Evolutionary conservation across 495 filamentous ascomycete genomes (phyloP).

Genomic region (Tuber microsphaerosporum): DNA sequence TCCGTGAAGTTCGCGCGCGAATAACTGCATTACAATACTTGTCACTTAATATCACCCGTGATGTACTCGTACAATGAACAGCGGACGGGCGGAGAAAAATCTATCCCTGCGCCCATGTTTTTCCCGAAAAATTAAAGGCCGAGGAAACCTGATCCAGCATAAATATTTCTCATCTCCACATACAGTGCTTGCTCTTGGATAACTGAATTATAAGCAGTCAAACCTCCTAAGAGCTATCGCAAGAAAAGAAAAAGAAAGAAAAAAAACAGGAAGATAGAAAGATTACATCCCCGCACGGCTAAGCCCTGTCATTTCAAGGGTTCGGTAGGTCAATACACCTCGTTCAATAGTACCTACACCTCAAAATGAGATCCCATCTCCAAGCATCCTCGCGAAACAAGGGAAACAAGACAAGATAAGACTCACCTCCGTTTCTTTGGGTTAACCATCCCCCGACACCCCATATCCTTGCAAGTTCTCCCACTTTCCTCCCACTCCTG

Average conservation of each 20-base stretch:
- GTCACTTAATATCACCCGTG: background rate
- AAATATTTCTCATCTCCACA: background rate
- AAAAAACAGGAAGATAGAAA: background rate
- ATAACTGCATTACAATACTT: no score
- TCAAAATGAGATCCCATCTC: background rate
- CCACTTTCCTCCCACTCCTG: slow-evolving; percentile 15
- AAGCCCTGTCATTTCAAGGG: background rate
- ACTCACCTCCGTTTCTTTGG: background rate
- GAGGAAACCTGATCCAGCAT: background rate
- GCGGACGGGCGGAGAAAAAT: background rate
- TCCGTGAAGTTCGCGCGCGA: no score
- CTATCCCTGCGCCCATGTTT: background rate
- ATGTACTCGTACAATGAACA: background rate
- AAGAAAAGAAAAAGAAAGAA: background rate
- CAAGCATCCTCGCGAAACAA: background rate
- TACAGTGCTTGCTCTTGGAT: background rate
- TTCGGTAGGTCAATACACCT: background rate
- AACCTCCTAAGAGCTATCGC: background rate
- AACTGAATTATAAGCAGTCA: background rate
- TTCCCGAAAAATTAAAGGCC: background rate
- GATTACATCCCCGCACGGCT: background rate
- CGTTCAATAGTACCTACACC: background rate
- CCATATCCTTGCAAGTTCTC: slow-evolving; percentile 13
- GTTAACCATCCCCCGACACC: slow-evolving; percentile 10
- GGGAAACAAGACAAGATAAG: background rate